Percentiles rank a stretch among this genome's conserved stretches.
Conservation (phyloP, 139 green algal genomes). For the Asterochloris erici region DNA sequence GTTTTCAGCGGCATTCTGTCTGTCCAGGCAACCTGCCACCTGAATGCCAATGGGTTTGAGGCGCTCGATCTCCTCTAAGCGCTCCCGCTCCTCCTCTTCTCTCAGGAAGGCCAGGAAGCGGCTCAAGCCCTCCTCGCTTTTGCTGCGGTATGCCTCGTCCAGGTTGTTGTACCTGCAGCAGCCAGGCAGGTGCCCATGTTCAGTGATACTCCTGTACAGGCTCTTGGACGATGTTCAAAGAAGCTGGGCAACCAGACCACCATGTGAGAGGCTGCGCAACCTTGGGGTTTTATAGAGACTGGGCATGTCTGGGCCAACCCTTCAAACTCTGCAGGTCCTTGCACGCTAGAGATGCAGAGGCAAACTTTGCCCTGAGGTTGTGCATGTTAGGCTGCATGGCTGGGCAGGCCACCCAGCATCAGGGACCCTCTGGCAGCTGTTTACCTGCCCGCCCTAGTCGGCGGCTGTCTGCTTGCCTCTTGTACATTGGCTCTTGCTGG, state of each 20-base stretch:
- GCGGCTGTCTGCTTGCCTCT: no score
- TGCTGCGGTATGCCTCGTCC: constrained; percentile 61
- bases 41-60: constrained; percentile 77
- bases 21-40: constrained; percentile 14
- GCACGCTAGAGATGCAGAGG: no score
- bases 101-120: constrained; percentile 75
- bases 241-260: not conserved
- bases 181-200: not conserved
- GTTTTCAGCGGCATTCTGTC: no score
- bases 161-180: constrained; percentile 72
- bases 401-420: no score
- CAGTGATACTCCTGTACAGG: not conserved
- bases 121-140: constrained; percentile 71
- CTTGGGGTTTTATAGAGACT: no score
- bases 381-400: no score
- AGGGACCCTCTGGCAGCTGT: no score
- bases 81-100: constrained; percentile 80
- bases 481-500: no score
- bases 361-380: no score
- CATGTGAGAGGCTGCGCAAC: not conserved
- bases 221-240: not conserved
- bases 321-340: no score
- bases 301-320: no score
- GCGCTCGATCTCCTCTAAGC: constrained; percentile 80
- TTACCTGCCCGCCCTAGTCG: no score